Evolutionary conservation across 805 yeast genomes (phyloP).

Genomic region (Candida qinlingensis): DNA sequence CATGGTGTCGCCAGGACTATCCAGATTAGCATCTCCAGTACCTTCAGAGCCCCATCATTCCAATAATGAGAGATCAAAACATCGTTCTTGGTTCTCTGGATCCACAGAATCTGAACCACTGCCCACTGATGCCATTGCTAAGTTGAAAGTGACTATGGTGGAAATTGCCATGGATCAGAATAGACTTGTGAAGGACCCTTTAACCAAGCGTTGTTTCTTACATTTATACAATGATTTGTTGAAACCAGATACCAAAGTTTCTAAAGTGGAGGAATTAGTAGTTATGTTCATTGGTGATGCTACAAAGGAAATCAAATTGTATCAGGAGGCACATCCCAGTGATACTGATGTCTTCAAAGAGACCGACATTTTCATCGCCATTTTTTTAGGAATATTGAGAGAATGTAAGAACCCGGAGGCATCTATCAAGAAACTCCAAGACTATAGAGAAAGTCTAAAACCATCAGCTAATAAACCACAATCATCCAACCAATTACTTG

Average conservation of each 20-base stretch:
- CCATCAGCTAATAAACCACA: slow-evolving; percentile 22
- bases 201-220: slow-evolving; percentile 51
- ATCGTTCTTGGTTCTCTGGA: slow-evolving; percentile 27
- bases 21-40: slow-evolving; percentile 12
- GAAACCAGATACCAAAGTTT: slow-evolving; percentile 26
- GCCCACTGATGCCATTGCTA: slow-evolving; percentile 28
- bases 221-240: slow-evolving; percentile 59
- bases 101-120: slow-evolving; percentile 30
- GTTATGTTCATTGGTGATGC: slow-evolving; percentile 49
- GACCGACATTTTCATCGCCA: slow-evolving; percentile 14
- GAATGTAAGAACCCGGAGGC: slow-evolving; percentile 27
- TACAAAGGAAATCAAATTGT: slow-evolving; percentile 42
- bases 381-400: slow-evolving; percentile 13
- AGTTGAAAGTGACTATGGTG: slow-evolving; percentile 37
- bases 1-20: slow-evolving; percentile 19
- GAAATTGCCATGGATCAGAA: slow-evolving; percentile 41
- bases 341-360: slow-evolving; percentile 17
- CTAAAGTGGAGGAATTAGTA: slow-evolving; percentile 40
- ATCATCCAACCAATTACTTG: neutral
- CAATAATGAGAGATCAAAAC: slow-evolving; percentile 11
- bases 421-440: slow-evolving; percentile 38
- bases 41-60: slow-evolving; percentile 10
- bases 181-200: slow-evolving; percentile 34
- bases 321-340: slow-evolving; percentile 18
- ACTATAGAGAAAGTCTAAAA: slow-evolving; percentile 30